Conservation (phyloP, 345 rosid genomes). For the Populus davidiana region DNA sequence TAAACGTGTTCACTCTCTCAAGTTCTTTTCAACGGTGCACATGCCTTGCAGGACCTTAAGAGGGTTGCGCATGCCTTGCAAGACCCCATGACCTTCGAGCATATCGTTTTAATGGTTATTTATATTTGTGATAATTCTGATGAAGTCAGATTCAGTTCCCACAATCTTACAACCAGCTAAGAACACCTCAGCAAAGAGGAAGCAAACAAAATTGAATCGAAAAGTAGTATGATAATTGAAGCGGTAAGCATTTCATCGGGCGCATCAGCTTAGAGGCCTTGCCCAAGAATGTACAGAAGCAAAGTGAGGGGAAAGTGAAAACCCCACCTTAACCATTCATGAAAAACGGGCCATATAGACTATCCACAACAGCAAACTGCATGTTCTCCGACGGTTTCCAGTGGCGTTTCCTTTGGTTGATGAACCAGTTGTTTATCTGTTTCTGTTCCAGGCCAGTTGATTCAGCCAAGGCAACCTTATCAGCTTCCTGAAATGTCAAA, state of each 20-base stretch:
- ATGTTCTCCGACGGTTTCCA: conserved; percentile 55
- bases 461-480: conserved; percentile 45
- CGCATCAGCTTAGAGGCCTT: not conserved
- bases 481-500: conserved; percentile 37
- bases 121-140: not conserved
- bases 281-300: conserved; percentile 10
- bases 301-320: not conserved
- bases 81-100: not conserved
- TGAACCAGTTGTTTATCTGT: conserved; percentile 66
- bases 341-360: conserved; percentile 32
- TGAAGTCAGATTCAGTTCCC: not conserved
- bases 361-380: conserved; percentile 48
- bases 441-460: conserved; percentile 55
- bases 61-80: not conserved
- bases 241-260: not conserved
- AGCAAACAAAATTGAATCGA: not conserved
- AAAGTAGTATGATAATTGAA: not conserved
- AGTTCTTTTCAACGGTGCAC: not conserved
- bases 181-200: not conserved
- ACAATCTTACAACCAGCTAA: conserved; percentile 5
- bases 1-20: too few relatives aligned
- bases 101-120: not conserved
- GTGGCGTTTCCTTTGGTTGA: conserved; percentile 60
- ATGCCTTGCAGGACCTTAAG: not conserved
- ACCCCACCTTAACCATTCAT: conserved; percentile 14